Percentiles rank a stretch among this genome's conserved stretches.
Conservation (phyloP, 1,284 basidiomycete genomes). For the Trichosporon sp. region DNA sequence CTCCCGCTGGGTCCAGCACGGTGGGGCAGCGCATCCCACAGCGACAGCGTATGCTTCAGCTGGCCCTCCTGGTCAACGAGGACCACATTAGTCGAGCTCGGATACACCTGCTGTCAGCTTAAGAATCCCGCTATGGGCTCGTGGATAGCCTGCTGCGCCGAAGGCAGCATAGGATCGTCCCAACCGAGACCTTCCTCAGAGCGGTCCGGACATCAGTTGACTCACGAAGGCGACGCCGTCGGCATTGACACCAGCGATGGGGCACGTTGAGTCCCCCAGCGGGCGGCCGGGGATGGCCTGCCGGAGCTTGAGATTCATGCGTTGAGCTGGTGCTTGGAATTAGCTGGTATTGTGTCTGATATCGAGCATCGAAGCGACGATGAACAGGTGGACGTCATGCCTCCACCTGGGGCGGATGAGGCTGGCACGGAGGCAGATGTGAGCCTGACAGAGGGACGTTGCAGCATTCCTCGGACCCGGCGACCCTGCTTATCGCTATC, state of each 20-base stretch:
- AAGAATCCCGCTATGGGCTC: too few species aligned
- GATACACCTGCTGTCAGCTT: constrained; percentile 40
- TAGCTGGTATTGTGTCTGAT: neutral
- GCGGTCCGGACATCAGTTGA: neutral
- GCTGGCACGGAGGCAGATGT: neutral
- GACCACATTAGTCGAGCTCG: constrained; percentile 46
- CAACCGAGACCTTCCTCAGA: neutral
- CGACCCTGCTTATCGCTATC: constrained; percentile 11
- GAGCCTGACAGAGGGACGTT: neutral
- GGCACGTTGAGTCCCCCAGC: constrained; percentile 21
- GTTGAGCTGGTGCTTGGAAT: neutral
- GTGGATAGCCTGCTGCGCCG: neutral
- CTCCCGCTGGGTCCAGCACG: constrained; percentile 38
- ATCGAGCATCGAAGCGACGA: neutral
- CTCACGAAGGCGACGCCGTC: constrained; percentile 29
- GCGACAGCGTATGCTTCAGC: constrained; percentile 45
- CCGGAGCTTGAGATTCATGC: constrained; percentile 50
- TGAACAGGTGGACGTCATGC: constrained; percentile 12
- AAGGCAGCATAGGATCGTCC: neutral
- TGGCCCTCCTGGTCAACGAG: constrained; percentile 41
- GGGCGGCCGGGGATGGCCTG: constrained; percentile 51
- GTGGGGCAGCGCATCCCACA: constrained; percentile 51
- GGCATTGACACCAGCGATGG: constrained; percentile 21
- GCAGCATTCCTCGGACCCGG: constrained; percentile 10
- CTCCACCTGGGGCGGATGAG: constrained; percentile 9